phyloP scores from a whole-genome alignment of 495 filamentous ascomycete species.

The Pseudomonodictys pantanalensis region DNA sequence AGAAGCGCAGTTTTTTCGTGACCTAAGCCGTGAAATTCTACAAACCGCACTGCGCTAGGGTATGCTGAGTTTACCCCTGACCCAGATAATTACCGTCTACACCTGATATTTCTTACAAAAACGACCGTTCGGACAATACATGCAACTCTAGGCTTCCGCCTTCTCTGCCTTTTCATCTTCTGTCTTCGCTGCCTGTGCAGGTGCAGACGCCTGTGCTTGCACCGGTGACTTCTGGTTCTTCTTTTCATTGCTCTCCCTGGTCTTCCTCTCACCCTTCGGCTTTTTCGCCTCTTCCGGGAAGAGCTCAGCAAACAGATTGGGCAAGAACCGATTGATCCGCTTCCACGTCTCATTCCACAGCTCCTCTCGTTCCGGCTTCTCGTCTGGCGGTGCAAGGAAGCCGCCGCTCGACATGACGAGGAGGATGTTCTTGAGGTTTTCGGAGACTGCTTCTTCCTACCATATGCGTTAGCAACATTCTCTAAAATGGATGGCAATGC shows the following conservation, averaged over 20 bases:
- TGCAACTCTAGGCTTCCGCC: too few species aligned
- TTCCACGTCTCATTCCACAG: conserved; percentile 83
- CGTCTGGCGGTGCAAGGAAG: conserved; percentile 71
- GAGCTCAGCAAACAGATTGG: conserved; percentile 58
- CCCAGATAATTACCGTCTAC: too few species aligned
- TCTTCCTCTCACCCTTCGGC: conserved; percentile 13
- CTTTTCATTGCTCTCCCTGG: conserved; percentile 17
- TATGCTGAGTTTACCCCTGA: too few species aligned
- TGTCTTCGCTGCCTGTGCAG: not conserved
- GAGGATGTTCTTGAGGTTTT: conserved; percentile 93
- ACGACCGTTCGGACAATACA: too few species aligned
- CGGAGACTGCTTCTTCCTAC: conserved; percentile 91
- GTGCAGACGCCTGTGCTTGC: not conserved
- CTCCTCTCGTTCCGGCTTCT: conserved; percentile 56
- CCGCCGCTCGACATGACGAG: conserved; percentile 92
- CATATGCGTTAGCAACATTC: conserved; percentile 9
- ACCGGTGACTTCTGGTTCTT: too few species aligned
- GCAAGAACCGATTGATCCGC: conserved; percentile 84
- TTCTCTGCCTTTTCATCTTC: conserved; percentile 1
- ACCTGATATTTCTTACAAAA: too few species aligned
- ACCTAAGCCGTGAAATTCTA: too few species aligned
- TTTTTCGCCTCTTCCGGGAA: conserved; percentile 42
- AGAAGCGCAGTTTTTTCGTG: too few species aligned
- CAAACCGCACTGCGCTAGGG: too few species aligned
- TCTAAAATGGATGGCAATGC: not conserved